Conservation (phyloP, 1,284 basidiomycete species). For the Tilletia walkeri region DNA sequence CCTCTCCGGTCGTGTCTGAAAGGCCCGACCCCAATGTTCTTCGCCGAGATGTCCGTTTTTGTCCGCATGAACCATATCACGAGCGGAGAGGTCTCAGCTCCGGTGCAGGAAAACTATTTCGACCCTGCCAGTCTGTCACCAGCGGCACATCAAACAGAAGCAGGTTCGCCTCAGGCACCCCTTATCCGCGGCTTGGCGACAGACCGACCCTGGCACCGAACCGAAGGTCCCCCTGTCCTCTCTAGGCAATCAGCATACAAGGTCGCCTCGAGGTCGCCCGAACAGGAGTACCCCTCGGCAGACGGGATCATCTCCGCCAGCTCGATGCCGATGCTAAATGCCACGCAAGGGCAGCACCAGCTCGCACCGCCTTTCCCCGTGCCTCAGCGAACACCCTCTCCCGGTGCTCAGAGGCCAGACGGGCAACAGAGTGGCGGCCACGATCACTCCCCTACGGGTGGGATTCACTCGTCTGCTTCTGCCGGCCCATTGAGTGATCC, state of each 20-base stretch:
- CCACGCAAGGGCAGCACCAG: background rate
- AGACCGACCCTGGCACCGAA: slow-evolving; percentile 8
- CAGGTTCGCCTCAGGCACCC: background rate
- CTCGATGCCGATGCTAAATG: background rate
- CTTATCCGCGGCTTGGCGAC: background rate
- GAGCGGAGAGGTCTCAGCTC: too few relatives aligned
- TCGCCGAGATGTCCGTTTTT: slow-evolving; percentile 2
- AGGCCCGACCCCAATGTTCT: slow-evolving; percentile 9
- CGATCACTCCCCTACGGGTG: too few relatives aligned
- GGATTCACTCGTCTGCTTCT: background rate
- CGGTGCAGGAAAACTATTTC: too few relatives aligned
- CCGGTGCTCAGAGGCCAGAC: too few relatives aligned
- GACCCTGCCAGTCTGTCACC: too few relatives aligned
- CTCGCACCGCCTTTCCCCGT: too few relatives aligned
- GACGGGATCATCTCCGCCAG: background rate
- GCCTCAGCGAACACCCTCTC: too few relatives aligned
- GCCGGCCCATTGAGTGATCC: background rate
- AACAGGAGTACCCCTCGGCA: background rate
- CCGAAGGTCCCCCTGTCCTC: background rate
- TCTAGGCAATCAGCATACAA: background rate
- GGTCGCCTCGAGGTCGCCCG: background rate
- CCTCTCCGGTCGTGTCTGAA: slow-evolving; percentile 3
- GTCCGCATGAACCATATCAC: background rate
- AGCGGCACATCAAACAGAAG: too few relatives aligned
- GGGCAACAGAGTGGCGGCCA: too few relatives aligned